These are phyloP conservation scores for Chlamydomonas schloesseri DNA, from an alignment of 139 green algal genomes.

Conservation along the genomic window DNA sequence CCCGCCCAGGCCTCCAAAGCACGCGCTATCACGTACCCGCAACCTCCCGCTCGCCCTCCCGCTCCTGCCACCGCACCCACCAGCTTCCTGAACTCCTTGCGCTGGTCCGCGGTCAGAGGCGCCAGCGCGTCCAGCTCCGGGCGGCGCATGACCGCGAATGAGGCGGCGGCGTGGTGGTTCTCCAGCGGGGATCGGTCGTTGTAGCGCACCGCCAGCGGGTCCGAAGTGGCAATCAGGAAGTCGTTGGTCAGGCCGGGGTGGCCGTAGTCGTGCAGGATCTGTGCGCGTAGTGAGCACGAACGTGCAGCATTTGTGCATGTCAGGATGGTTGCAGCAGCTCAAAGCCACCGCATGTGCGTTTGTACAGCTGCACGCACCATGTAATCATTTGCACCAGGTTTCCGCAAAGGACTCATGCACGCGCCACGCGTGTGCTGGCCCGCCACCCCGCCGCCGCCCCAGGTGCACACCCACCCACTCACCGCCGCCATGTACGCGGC, in stretches of 20 bases:
- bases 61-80: no score
- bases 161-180: conserved; percentile 56
- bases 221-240: conserved; percentile 56
- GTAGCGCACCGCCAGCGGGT: conserved; percentile 65
- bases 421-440: no score
- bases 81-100: conserved; percentile 5
- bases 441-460: no score
- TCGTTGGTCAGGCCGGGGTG: conserved; percentile 65
- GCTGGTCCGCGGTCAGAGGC: background rate
- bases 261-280: conserved; percentile 50
- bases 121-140: conserved; percentile 38
- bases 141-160: conserved; percentile 41
- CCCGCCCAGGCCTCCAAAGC: no score
- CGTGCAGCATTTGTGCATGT: no score
- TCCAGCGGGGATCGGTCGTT: conserved; percentile 65
- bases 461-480: background rate
- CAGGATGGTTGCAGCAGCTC: no score
- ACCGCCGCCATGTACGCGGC: conserved; percentile 37
- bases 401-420: background rate
- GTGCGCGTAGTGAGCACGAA: background rate
- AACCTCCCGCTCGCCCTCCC: no score
- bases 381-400: no score
- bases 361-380: no score
- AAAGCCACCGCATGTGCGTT: no score
- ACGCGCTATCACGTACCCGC: no score